These are phyloP conservation scores for Canavalia gladiata DNA, from an alignment of 306 rosid species.

Conservation along the genomic window DNA sequence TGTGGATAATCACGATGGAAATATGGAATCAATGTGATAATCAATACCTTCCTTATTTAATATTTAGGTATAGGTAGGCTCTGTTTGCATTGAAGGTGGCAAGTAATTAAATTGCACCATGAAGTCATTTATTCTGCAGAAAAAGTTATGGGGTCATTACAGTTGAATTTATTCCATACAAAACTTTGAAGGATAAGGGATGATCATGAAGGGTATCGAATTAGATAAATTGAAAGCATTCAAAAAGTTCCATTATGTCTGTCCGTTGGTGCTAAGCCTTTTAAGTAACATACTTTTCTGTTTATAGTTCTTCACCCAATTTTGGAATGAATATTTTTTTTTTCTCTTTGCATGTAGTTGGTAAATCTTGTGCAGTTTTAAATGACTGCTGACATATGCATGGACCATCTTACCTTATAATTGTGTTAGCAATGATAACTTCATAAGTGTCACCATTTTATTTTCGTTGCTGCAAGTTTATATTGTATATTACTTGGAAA, in stretches of 20 bases:
- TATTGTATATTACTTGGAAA: constrained; percentile 31
- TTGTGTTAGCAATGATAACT: too few relatives aligned
- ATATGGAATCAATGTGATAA: constrained; percentile 11
- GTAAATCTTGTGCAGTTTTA: too few relatives aligned
- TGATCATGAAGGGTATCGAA: constrained; percentile 10
- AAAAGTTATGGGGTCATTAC: constrained; percentile 1
- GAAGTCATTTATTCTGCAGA: not conserved
- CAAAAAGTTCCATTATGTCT: not conserved
- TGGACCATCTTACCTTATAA: too few relatives aligned
- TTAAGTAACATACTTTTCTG: too few relatives aligned
- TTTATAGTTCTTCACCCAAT: too few relatives aligned
- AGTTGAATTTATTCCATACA: not conserved
- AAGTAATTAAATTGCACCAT: constrained; percentile 3
- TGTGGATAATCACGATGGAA: not conserved
- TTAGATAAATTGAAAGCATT: not conserved
- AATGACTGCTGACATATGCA: too few relatives aligned
- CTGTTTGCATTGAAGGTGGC: not conserved
- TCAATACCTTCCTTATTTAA: constrained; percentile 9
- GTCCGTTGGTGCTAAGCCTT: not conserved
- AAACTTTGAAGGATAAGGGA: not conserved
- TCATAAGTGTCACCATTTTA: too few relatives aligned
- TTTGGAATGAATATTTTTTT: too few relatives aligned
- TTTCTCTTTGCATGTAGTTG: too few relatives aligned
- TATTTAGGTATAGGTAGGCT: constrained; percentile 5
- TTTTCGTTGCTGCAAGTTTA: not conserved